A percentile compares a stretch with the other conserved stretches of the same genome.
Evolutionary conservation across 805 yeast species (phyloP).

Genomic region (Candida chilensis): DNA sequence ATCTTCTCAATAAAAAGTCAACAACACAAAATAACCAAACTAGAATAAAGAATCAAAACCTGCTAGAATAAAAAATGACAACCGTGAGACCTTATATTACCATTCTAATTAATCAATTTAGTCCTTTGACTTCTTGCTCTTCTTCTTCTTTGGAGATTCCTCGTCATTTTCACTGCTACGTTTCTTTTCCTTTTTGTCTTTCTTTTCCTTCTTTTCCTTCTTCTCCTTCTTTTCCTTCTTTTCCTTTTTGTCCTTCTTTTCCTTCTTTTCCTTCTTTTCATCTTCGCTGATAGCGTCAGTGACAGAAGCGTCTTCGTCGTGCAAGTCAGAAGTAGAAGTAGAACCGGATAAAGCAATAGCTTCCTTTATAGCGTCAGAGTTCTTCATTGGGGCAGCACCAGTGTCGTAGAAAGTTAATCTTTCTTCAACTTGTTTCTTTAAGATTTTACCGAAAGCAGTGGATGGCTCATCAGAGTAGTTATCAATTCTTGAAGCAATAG

Average conservation of each 20-base stretch:
- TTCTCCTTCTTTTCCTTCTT: slow-evolving; percentile 38
- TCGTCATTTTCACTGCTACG: slow-evolving; percentile 19
- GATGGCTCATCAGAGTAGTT: slow-evolving; percentile 93
- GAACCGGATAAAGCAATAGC: slow-evolving; percentile 64
- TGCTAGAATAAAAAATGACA: too few relatives aligned
- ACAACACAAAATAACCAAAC: too few relatives aligned
- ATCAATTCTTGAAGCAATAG: slow-evolving; percentile 98
- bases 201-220: slow-evolving; percentile 25
- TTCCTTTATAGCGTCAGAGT: slow-evolving; percentile 86
- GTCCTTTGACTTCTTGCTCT: slow-evolving; percentile 21
- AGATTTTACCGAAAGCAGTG: slow-evolving; percentile 79
- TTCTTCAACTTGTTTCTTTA: slow-evolving; percentile 96
- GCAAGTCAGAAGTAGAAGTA: slow-evolving; percentile 12
- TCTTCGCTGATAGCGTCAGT: slow-evolving; percentile 15
- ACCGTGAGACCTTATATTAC: too few relatives aligned
- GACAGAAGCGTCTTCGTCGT: slow-evolving; percentile 16
- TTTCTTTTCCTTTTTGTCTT: slow-evolving; percentile 14
- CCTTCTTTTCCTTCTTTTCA: slow-evolving; percentile 37
- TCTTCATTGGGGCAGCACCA: slow-evolving; percentile 95
- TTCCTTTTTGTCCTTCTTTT: slow-evolving; percentile 45
- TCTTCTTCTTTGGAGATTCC: slow-evolving; percentile 21
- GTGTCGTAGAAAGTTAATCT: slow-evolving; percentile 93
- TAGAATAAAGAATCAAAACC: too few relatives aligned
- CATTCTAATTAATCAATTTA: too few relatives aligned
- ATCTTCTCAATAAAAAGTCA: too few relatives aligned